phyloP scores from a whole-genome alignment of 1,139 yeast genomes.

The Yamadazyma kanchanaburiensis region DNA sequence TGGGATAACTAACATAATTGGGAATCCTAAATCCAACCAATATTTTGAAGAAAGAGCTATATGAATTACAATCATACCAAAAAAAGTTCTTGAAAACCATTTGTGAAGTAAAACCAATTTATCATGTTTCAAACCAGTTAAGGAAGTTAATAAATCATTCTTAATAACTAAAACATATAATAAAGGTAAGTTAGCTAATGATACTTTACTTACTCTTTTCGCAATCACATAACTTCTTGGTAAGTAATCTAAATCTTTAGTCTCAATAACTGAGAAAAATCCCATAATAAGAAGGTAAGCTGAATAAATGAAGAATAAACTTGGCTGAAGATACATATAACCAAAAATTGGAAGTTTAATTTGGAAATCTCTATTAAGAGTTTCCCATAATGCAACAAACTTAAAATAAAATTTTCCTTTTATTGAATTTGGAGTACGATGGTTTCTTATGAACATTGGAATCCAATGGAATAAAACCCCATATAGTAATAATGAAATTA shows the following conservation, averaged over 20 bases:
- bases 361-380: slow-evolving; percentile 23
- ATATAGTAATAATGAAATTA: slow-evolving; percentile 27
- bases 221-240: slow-evolving; percentile 38
- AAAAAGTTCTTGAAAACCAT: slow-evolving; percentile 43
- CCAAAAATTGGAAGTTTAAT: slow-evolving; percentile 18
- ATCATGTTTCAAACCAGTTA: slow-evolving; percentile 44
- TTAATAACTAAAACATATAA: slow-evolving; percentile 35
- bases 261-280: slow-evolving; percentile 23
- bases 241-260: slow-evolving; percentile 37
- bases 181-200: slow-evolving; percentile 41
- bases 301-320: slow-evolving; percentile 26
- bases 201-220: slow-evolving; percentile 42
- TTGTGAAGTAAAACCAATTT: slow-evolving; percentile 37
- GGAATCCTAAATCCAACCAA: slow-evolving; percentile 39
- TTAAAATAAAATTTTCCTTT: slow-evolving; percentile 19
- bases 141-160: slow-evolving; percentile 36
- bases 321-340: slow-evolving; percentile 37
- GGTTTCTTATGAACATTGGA: slow-evolving; percentile 22
- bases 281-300: slow-evolving; percentile 28
- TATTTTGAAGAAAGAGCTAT: slow-evolving; percentile 29
- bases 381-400: slow-evolving; percentile 25
- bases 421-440: slow-evolving; percentile 12
- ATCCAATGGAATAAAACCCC: slow-evolving; percentile 44
- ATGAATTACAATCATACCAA: slow-evolving; percentile 37
- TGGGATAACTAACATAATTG: slow-evolving; percentile 42